Conservation (phyloP, 225 moss, liverwort and hornwort species). For the Sphagnum tenellum region DNA sequence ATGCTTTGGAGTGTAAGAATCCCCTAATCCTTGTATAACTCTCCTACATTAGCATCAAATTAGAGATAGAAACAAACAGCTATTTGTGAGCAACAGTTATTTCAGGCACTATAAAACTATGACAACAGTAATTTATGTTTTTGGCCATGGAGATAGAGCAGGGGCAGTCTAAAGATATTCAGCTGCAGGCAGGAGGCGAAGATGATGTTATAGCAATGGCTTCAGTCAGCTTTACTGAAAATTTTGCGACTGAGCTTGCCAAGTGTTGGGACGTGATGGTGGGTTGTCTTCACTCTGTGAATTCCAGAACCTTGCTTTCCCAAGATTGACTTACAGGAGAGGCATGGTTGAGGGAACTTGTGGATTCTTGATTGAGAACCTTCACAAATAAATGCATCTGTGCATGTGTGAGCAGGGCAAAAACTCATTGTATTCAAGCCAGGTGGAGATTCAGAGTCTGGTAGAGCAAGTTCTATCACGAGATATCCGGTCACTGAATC, state of each 20-base stretch:
- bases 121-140: no score
- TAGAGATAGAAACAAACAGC: no score
- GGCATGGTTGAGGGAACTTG: no score
- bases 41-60: no score
- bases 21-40: no score
- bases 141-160: no score
- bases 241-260: slow-evolving; percentile 46
- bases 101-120: no score
- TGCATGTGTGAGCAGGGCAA: slow-evolving; percentile 43
- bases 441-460: slow-evolving; percentile 52
- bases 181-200: slow-evolving; percentile 68
- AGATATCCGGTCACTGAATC: slow-evolving; percentile 86
- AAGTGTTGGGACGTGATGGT: slow-evolving; percentile 78
- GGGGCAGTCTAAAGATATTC: no score
- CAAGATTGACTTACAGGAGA: background rate
- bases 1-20: no score
- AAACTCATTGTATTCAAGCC: slow-evolving; percentile 64
- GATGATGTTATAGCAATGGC: slow-evolving; percentile 77
- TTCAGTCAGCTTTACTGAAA: slow-evolving; percentile 54
- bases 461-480: slow-evolving; percentile 76
- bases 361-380: no score
- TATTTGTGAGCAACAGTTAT: no score
- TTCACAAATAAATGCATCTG: no score
- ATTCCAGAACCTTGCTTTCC: background rate
- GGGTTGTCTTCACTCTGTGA: slow-evolving; percentile 4